Percentiles rank a stretch among this genome's conserved stretches.
Evolutionary conservation across 2,329 filamentous ascomycete species (phyloP).

Genomic region (Colletotrichum kahawae): DNA sequence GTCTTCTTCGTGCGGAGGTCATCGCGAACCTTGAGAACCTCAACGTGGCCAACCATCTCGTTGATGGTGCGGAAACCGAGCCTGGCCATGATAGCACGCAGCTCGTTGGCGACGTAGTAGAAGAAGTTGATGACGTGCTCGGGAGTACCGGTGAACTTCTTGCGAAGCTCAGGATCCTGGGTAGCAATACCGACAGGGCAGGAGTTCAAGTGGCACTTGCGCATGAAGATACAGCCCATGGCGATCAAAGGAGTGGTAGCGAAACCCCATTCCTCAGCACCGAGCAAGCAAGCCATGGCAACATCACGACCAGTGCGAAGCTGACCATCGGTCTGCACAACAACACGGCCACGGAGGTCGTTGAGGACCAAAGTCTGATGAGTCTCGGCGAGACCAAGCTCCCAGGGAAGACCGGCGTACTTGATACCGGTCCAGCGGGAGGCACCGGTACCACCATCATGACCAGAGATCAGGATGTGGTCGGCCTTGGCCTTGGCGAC

Average conservation of each 20-base stretch:
- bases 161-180: conserved; percentile 90
- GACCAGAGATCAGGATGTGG: conserved; percentile 94
- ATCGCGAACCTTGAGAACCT: conserved; percentile 84
- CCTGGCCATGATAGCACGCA: conserved; percentile 95
- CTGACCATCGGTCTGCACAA: conserved; percentile 96
- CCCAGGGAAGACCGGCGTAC: conserved; percentile 96
- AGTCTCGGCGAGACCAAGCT: conserved; percentile 93
- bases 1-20: conserved; percentile 90
- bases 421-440: conserved; percentile 99
- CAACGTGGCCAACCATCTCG: conserved; percentile 95
- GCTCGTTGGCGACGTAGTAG: conserved; percentile 95
- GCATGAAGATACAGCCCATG: conserved; percentile 96
- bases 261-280: conserved; percentile 98
- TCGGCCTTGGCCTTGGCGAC: conserved; percentile 97
- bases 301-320: conserved; percentile 91
- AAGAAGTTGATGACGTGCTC: conserved; percentile 99
- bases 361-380: conserved; percentile 96
- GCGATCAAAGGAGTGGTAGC: conserved; percentile 93
- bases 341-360: conserved; percentile 91
- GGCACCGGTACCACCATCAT: conserved; percentile 95
- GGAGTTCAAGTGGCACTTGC: conserved; percentile 78
- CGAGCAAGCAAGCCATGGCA: conserved; percentile 90
- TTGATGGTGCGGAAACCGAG: conserved; percentile 95
- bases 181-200: conserved; percentile 94
- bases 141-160: conserved; percentile 91